phyloP scores from a whole-genome alignment of 2,329 filamentous ascomycete genomes.

The Exophiala viscosa region DNA sequence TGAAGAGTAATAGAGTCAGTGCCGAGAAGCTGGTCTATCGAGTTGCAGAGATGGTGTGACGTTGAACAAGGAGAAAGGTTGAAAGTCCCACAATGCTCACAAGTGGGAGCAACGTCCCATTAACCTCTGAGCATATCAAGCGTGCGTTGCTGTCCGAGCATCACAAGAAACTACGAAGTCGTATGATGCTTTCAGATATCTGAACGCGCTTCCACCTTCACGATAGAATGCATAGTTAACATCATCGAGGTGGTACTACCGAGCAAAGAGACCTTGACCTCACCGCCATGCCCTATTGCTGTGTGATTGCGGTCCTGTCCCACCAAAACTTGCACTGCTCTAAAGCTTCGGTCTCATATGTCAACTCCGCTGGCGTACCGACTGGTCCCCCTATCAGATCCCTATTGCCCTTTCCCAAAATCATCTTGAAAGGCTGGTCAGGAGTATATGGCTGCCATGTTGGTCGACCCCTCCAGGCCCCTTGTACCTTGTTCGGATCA shows the following conservation, averaged over 20 bases:
- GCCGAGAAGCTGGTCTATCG: conserved; percentile 48
- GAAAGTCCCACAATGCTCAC: no score
- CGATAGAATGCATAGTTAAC: no score
- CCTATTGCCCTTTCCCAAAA: conserved; percentile 48
- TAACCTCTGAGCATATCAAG: no score
- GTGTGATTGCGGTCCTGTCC: conserved; percentile 3
- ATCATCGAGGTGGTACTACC: no score
- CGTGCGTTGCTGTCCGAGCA: no score
- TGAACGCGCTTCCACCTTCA: no score
- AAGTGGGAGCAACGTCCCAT: no score
- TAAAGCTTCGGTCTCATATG: conserved; percentile 26
- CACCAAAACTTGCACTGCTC: conserved; percentile 7
- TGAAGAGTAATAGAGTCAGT: conserved; percentile 45
- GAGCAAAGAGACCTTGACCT: no score
- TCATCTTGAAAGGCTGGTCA: conserved; percentile 36
- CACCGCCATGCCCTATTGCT: background rate
- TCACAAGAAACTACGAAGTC: no score
- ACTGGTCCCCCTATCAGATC: conserved; percentile 44
- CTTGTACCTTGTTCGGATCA: conserved; percentile 39
- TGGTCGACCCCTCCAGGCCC: conserved; percentile 31
- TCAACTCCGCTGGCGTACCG: conserved; percentile 40
- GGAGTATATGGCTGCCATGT: conserved; percentile 37
- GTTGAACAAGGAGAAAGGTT: no score
- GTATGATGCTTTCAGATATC: no score
- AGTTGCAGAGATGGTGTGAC: conserved; percentile 24